Base-by-base conservation (phyloP, 1,139 yeast species). In the Lizanozyma gosingica region DNA sequence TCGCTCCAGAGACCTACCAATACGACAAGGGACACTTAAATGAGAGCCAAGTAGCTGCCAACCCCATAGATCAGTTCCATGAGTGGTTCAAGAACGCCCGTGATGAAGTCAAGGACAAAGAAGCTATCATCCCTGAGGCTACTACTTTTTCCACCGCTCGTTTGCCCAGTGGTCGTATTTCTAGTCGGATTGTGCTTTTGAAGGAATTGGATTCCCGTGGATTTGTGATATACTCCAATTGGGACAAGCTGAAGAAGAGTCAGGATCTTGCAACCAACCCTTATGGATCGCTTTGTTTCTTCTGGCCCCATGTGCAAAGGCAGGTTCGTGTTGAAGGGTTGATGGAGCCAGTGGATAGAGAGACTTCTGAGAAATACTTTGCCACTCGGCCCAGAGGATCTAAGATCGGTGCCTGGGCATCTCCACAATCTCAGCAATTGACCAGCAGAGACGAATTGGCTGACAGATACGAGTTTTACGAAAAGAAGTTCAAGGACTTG, bases 351-450 rank as follows among this genome's bases (percentile, higher is more conserved):
- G 83, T 90, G 32, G 67, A 78, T 29, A 71, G 80, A 45, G 90
- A 83, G 50, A 86, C 84, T 34, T 76, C 88, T 8, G 79, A 82
- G 51, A 70, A 81, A 41, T 92, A 92, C 62, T 92, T 78, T 61
- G 73, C 77, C 41, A 83, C 95, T 1, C 73, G 98, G 54, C 97
- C 98, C 33, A 71, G 95, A 45, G 97, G 94, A 4, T 84, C 95
- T 17, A 80, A 85, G 56, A 80, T 92, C 45, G 97, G 98, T 17
- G 98, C 98, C 0, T 90, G 97, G 96, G 84, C 97, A 0, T 82
- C 94, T 36, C 94, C 95, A 2, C 98, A 92, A 66, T 79, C 90
- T 35, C 69, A 73, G 43, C 70, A 67, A 1, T 69, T 92, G 29
- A 53, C 59, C 16, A 60, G 68, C 35, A 70, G 96, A 48, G 73